Evolutionary conservation across 495 filamentous ascomycete species (phyloP).

Genomic region (Talaromyces ruber): DNA sequence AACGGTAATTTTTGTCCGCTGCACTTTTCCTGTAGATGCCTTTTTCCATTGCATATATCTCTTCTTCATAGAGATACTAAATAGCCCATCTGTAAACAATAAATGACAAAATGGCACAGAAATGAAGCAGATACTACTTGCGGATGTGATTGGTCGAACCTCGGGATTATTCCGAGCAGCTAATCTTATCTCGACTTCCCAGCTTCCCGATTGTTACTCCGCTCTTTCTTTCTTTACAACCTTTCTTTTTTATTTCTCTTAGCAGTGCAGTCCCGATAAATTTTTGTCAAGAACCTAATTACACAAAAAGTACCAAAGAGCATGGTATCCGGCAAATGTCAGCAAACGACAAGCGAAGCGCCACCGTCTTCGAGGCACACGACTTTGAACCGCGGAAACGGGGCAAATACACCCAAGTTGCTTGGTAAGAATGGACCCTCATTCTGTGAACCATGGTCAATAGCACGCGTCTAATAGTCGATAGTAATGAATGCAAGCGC

Average conservation of each 20-base stretch:
- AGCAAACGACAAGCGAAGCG: neutral
- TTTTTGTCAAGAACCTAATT: neutral
- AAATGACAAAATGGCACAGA: neutral
- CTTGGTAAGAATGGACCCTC: conserved; percentile 18
- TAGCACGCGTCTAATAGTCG: neutral
- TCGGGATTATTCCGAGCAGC: neutral
- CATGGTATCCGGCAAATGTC: neutral
- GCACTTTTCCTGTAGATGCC: no score
- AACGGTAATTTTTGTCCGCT: no score
- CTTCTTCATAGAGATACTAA: neutral
- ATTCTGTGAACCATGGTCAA: neutral
- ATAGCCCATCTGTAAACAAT: neutral
- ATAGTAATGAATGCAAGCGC: conserved; percentile 77
- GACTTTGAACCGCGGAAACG: conserved; percentile 14
- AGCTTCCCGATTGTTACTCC: neutral
- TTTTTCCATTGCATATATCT: no score
- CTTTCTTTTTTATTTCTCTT: neutral
- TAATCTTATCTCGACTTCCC: neutral
- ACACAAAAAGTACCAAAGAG: neutral
- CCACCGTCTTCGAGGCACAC: neutral
- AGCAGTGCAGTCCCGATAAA: neutral
- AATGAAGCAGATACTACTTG: neutral
- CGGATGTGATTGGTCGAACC: neutral
- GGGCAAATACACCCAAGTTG: conserved; percentile 30
- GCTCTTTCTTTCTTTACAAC: neutral